Evolutionary conservation across 2,329 filamentous ascomycete genomes (phyloP).

Genomic region (Penicillium sp.): DNA sequence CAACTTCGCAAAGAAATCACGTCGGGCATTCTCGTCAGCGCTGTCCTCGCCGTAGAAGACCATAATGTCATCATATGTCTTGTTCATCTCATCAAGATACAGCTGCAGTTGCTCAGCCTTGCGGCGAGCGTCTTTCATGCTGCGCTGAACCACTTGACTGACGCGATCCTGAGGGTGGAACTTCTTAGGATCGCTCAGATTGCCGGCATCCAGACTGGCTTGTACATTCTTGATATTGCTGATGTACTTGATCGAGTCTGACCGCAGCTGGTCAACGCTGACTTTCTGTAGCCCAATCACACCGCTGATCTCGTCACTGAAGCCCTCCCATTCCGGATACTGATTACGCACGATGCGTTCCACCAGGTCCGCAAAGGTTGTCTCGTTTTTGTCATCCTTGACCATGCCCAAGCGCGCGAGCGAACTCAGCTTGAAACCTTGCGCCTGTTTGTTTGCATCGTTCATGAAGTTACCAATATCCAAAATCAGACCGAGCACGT

Average conservation of each 20-base stretch:
- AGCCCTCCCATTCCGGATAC: constrained; percentile 91
- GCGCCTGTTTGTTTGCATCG: constrained; percentile 95
- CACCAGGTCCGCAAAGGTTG: constrained; percentile 88
- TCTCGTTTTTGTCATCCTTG: constrained; percentile 98
- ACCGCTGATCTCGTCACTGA: constrained; percentile 73
- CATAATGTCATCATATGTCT: constrained; percentile 92
- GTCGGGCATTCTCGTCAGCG: constrained; percentile 80
- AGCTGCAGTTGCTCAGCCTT: constrained; percentile 95
- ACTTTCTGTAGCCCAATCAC: constrained; percentile 79
- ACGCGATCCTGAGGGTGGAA: constrained; percentile 98
- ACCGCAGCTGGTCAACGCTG: constrained; percentile 85
- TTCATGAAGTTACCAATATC: constrained; percentile 99
- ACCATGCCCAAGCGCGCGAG: constrained; percentile 91
- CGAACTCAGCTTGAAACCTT: constrained; percentile 95
- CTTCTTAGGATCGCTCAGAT: constrained; percentile 90
- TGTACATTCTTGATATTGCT: constrained; percentile 93
- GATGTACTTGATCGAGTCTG: constrained; percentile 86
- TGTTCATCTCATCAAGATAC: constrained; percentile 87
- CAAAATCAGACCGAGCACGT: constrained; percentile 88
- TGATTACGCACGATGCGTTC: constrained; percentile 95
- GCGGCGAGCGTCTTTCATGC: constrained; percentile 92
- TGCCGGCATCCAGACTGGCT: constrained; percentile 83
- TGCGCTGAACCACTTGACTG: constrained; percentile 79
- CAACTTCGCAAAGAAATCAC: constrained; percentile 93
- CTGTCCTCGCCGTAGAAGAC: constrained; percentile 93